Conservation (phyloP, 371 early-diverging fungal genomes). For the Batrachochytrium dendrobatidis region DNA sequence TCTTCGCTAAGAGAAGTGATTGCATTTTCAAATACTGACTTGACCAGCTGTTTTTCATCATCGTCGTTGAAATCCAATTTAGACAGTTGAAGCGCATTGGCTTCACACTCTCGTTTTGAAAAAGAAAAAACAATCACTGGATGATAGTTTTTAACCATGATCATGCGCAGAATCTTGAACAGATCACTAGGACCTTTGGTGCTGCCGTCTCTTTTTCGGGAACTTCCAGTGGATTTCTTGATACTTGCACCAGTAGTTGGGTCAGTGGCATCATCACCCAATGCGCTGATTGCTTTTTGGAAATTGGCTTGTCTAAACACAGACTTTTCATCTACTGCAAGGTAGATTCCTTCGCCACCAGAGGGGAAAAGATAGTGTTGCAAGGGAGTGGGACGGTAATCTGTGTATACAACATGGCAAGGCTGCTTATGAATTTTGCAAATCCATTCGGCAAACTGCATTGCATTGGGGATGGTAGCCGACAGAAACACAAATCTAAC, state of each 20-base stretch:
- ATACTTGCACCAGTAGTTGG: conserved; percentile 42
- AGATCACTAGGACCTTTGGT: conserved; percentile 63
- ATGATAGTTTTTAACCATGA: conserved; percentile 86
- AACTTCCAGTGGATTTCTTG: conserved; percentile 27
- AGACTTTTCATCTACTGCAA: conserved; percentile 95
- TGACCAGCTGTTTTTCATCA: conserved; percentile 84
- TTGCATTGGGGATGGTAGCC: conserved; percentile 99
- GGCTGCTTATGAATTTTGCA: conserved; percentile 91
- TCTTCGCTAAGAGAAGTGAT: conserved; percentile 85
- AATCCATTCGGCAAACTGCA: conserved; percentile 99
- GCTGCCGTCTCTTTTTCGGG: conserved; percentile 37
- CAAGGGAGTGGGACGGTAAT: conserved; percentile 98
- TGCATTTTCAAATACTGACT: conserved; percentile 88
- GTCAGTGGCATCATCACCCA: conserved; percentile 60
- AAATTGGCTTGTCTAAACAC: conserved; percentile 93
- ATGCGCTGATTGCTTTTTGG: conserved; percentile 71
- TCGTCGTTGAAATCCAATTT: conserved; percentile 91
- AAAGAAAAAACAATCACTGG: conserved; percentile 99
- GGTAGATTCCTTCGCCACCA: conserved; percentile 86
- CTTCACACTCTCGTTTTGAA: conserved; percentile 95
- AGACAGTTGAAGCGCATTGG: conserved; percentile 82
- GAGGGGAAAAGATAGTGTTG: conserved; percentile 96
- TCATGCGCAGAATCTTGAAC: conserved; percentile 90
- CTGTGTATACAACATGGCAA: conserved; percentile 99
- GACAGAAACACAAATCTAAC: conserved; percentile 97